phyloP scores from a whole-genome alignment of 108 stramenopile species.

The Parietichytrium sp. region DNA sequence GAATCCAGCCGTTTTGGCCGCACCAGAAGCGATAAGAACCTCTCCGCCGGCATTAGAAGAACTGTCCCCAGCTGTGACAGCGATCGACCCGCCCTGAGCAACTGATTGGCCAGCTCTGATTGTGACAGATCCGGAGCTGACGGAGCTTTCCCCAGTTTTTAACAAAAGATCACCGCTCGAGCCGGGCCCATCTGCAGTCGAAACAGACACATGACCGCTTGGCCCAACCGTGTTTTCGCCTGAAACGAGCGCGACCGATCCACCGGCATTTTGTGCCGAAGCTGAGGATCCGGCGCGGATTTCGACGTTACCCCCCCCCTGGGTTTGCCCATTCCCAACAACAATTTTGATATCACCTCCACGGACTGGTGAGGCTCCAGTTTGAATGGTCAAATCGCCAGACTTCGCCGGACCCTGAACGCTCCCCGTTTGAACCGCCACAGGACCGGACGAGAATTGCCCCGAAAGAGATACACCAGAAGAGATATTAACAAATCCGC shows the following conservation, averaged over 20 bases:
- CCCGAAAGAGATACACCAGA: too few relatives aligned
- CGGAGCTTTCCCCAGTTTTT: too few relatives aligned
- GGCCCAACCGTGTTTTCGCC: neutral
- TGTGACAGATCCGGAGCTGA: neutral
- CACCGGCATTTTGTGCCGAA: neutral
- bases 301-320: neutral
- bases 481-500: too few relatives aligned
- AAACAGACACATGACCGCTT: neutral
- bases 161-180: too few relatives aligned
- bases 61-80: neutral
- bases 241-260: neutral
- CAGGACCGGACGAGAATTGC: too few relatives aligned
- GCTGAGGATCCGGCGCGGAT: neutral
- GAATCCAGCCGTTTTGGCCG: neutral
- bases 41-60: neutral
- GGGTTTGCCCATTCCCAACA: constrained; percentile 46
- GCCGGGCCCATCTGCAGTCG: too few relatives aligned
- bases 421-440: too few relatives aligned
- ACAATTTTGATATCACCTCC: constrained; percentile 51
- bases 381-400: too few relatives aligned
- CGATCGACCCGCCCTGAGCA: constrained; percentile 6
- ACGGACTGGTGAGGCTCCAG: too few relatives aligned
- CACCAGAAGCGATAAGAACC: neutral
- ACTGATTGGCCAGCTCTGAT: neutral
- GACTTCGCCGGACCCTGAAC: too few relatives aligned